Evolutionary conservation across 176 grass and related monocot genomes (phyloP).

Genomic region (Phyllostachys edulis): DNA sequence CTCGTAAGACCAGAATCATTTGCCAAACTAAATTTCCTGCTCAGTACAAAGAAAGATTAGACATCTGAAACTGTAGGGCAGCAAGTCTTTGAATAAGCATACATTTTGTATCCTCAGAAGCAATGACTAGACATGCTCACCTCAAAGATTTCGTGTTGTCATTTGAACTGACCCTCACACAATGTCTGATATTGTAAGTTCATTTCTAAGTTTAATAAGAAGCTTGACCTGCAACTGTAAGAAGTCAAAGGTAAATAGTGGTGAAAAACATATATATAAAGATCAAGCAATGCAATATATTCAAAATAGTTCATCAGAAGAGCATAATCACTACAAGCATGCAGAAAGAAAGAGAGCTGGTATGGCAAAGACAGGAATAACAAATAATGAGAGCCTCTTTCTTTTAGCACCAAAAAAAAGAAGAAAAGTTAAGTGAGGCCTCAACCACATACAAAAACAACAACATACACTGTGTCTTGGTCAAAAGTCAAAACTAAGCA

Average conservation of each 20-base stretch:
- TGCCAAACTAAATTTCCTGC: slow-evolving; percentile 40
- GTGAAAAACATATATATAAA: slow-evolving; percentile 2
- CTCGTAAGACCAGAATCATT: slow-evolving; percentile 15
- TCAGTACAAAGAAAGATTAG: slow-evolving; percentile 27
- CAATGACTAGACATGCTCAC: slow-evolving; percentile 34
- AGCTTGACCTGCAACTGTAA: slow-evolving; percentile 55
- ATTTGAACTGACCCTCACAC: slow-evolving; percentile 54
- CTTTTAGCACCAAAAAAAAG: not conserved
- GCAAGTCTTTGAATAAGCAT: slow-evolving; percentile 24
- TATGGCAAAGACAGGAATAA: slow-evolving; percentile 9
- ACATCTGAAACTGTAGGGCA: slow-evolving; percentile 24
- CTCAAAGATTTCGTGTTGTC: slow-evolving; percentile 58
- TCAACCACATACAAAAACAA: not conserved
- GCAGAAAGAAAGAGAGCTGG: not conserved
- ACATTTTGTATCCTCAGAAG: slow-evolving; percentile 8
- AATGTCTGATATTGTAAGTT: slow-evolving; percentile 62
- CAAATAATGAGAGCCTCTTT: not conserved
- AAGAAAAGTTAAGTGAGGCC: not conserved
- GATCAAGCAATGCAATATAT: not conserved
- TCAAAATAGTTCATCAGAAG: not conserved
- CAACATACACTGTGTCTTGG: not conserved
- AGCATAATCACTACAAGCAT: not conserved
- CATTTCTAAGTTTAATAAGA: slow-evolving; percentile 56
- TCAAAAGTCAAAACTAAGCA: not conserved
- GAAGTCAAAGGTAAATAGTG: slow-evolving; percentile 25